A percentile compares a stretch with the other conserved stretches of the same genome.
Evolutionary conservation across 805 yeast genomes (phyloP).

Genomic region (Candida golubevii): DNA sequence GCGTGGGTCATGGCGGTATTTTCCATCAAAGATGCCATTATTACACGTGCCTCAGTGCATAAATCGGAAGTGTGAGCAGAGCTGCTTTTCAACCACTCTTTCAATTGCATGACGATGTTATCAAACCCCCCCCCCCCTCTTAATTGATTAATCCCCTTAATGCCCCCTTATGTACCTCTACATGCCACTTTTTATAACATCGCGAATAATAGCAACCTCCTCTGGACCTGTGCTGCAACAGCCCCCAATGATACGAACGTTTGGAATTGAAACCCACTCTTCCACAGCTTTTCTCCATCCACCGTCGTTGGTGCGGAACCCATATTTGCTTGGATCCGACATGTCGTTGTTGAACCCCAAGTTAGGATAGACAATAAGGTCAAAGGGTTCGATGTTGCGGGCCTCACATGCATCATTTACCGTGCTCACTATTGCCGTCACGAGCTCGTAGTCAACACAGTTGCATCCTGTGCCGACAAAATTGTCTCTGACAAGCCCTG

Average conservation of each 20-base stretch:
- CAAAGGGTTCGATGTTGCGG: constrained; percentile 19
- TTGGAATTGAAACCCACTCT: constrained; percentile 38
- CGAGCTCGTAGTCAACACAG: constrained; percentile 50
- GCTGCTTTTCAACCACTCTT: neutral
- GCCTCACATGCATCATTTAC: constrained; percentile 19
- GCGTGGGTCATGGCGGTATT: constrained; percentile 79
- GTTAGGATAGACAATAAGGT: constrained; percentile 66
- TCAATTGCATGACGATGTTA: neutral
- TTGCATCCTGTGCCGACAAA: constrained; percentile 61
- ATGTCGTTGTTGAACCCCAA: constrained; percentile 66
- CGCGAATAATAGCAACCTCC: constrained; percentile 22
- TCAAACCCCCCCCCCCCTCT: neutral
- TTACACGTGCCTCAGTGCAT: constrained; percentile 1
- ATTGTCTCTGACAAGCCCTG: constrained; percentile 16
- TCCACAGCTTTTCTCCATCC: constrained; percentile 38
- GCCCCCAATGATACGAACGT: constrained; percentile 59
- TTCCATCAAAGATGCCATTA: constrained; percentile 46
- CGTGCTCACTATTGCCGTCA: constrained; percentile 37
- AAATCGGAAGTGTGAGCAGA: neutral
- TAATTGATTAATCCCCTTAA: neutral
- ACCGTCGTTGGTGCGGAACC: constrained; percentile 14
- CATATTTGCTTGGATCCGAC: constrained; percentile 27
- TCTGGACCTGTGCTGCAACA: constrained; percentile 69
- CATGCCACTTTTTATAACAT: constrained; percentile 1
- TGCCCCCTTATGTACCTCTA: constrained; percentile 1